Evolutionary conservation across 148 eudicot genomes (phyloP).

Genomic region (Fallopia convolvulus): DNA sequence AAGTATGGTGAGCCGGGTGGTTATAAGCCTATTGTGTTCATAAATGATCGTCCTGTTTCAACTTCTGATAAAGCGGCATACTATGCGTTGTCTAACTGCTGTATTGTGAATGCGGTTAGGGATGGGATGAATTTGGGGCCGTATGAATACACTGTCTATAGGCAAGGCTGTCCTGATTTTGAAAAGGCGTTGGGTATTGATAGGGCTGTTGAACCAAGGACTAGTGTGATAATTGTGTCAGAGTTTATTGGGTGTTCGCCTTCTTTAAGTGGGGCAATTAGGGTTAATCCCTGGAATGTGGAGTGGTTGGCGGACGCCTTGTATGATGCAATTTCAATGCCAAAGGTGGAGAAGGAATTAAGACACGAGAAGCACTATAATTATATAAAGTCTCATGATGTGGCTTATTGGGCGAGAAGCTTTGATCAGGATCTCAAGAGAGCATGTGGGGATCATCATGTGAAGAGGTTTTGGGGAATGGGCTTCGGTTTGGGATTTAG

Average conservation of each 20-base stretch:
- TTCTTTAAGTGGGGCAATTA: slow-evolving; percentile 73
- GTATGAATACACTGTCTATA: slow-evolving; percentile 54
- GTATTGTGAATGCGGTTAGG: slow-evolving; percentile 73
- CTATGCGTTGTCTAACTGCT: slow-evolving; percentile 61
- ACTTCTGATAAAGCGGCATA: slow-evolving; percentile 62
- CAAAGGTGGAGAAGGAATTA: slow-evolving; percentile 45
- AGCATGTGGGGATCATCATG: slow-evolving; percentile 60
- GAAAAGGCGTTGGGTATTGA: slow-evolving; percentile 38
- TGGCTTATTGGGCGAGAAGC: slow-evolving; percentile 75
- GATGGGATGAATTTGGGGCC: slow-evolving; percentile 93
- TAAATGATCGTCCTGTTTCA: slow-evolving; percentile 41
- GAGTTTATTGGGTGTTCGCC: slow-evolving; percentile 92
- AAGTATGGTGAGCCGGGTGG: slow-evolving; percentile 38
- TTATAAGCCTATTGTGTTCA: slow-evolving; percentile 66
- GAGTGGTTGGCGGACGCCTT: slow-evolving; percentile 54
- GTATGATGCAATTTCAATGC: slow-evolving; percentile 44
- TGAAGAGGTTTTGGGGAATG: slow-evolving; percentile 77
- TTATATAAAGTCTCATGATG: slow-evolving; percentile 72
- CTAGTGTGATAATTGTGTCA: slow-evolving; percentile 67
- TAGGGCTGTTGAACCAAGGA: slow-evolving; percentile 20
- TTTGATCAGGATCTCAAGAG: slow-evolving; percentile 68
- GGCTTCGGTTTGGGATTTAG: slow-evolving; percentile 69
- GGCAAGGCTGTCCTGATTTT: slow-evolving; percentile 46
- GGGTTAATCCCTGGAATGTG: slow-evolving; percentile 84
- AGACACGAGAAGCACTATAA: slow-evolving; percentile 74